A percentile compares a stretch with the other conserved stretches of the same genome.
These are phyloP conservation scores for Halophytophthora polymorphica DNA, from an alignment of 352 stramenopile genomes.

Conservation along the genomic window DNA sequence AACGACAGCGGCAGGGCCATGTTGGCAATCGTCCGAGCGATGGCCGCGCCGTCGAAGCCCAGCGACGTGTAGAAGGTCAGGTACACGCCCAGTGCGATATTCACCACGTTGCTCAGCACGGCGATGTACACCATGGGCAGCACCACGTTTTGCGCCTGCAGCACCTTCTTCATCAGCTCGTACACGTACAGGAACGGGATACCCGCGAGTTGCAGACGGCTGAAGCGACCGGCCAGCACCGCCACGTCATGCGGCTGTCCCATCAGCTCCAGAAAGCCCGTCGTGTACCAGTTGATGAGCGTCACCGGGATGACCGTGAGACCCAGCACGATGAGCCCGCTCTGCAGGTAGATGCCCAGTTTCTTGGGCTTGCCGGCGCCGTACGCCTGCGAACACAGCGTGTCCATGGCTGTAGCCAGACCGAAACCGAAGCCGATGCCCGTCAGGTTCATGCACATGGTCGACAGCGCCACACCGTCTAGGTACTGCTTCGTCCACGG, in stretches of 20 bases:
- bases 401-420: constrained; percentile 86
- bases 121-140: constrained; percentile 80
- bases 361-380: constrained; percentile 64
- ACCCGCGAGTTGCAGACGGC: constrained; percentile 51
- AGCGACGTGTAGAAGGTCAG: constrained; percentile 77
- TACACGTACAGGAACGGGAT: constrained; percentile 85
- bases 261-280: constrained; percentile 53
- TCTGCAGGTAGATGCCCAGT: constrained; percentile 86
- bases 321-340: constrained; percentile 63
- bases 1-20: constrained; percentile 52
- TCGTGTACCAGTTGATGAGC: constrained; percentile 75
- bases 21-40: constrained; percentile 65
- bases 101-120: constrained; percentile 72
- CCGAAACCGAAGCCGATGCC: constrained; percentile 74
- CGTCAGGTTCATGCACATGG: constrained; percentile 84
- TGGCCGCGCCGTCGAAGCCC: constrained; percentile 75
- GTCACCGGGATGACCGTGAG: constrained; percentile 57
- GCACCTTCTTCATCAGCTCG: constrained; percentile 83
- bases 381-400: constrained; percentile 81
- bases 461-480: constrained; percentile 60
- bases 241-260: constrained; percentile 66
- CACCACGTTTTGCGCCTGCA: constrained; percentile 86
- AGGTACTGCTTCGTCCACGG: constrained; percentile 69
- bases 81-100: constrained; percentile 68
- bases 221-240: constrained; percentile 68